Evolutionary conservation across 176 grass and related monocot species (phyloP).

Genomic region (Phoenix dactylifera): DNA sequence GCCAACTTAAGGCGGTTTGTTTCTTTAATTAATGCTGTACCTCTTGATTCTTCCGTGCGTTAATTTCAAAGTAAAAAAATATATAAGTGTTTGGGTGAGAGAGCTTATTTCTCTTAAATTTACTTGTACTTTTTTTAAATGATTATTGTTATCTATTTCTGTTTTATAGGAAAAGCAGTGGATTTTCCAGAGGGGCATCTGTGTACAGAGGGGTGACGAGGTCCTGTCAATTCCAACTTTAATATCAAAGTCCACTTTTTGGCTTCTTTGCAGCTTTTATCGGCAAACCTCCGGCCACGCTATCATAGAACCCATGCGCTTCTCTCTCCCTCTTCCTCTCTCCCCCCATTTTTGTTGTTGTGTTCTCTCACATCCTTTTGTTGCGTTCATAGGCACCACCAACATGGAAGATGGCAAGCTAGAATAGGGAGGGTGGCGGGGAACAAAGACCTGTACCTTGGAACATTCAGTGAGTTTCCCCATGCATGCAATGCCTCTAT

Average conservation of each 20-base stretch:
- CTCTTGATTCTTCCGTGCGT: no score
- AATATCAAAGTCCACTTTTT: conserved; percentile 7
- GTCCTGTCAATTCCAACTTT: conserved; percentile 33
- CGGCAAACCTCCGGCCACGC: conserved; percentile 4
- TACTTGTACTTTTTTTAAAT: no score
- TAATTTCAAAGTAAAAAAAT: no score
- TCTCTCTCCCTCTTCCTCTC: background rate
- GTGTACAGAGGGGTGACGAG: conserved; percentile 96
- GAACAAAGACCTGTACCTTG: conserved; percentile 95
- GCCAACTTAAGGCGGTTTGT: conserved; percentile 71
- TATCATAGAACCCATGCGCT: conserved; percentile 10
- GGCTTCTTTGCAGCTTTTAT: conserved; percentile 41
- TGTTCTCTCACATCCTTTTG: background rate
- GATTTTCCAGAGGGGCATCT: conserved; percentile 95
- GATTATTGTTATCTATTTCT: no score
- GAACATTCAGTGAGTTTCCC: conserved; percentile 73
- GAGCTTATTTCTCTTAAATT: no score
- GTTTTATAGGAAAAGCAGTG: conserved; percentile 82
- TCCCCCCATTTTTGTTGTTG: background rate
- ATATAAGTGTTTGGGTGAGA: no score
- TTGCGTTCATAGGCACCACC: conserved; percentile 70
- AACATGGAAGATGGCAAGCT: conserved; percentile 94
- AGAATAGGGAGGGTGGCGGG: conserved; percentile 93
- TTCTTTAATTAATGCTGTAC: no score
- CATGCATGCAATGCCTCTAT: background rate